Evolutionary conservation across 2,329 filamentous ascomycete species (phyloP), one percentile per base, ranked within the genome.

Genomic region (Teratosphaeriaceae sp.): DNA sequence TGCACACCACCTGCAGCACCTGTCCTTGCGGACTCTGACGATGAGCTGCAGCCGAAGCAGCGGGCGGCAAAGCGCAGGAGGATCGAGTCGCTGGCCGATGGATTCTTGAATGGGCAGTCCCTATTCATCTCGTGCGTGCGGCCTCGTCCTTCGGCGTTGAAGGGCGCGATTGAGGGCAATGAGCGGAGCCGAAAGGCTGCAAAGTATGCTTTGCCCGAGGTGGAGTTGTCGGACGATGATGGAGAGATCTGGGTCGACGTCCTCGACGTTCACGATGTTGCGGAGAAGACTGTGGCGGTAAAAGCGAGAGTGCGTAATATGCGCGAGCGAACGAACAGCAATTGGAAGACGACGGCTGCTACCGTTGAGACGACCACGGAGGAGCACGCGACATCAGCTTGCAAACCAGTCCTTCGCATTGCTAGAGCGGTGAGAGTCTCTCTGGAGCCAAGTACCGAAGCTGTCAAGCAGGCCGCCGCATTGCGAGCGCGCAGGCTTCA

Each of bases 61-160:
- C 65, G 65, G 23, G 60, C 68, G 2, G 70, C 75, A 11, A 79
- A 75, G 57, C 71, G 70, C 19, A 60, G 67, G 18, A 71, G 77
- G 46, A 79, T 81, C 45, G 80, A 85, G 58, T 62, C 68, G 0
- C 73, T 81, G 11, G 82, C 78, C 1, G 64, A 70, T 23, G 69
- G 71, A 24, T 85, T 75, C 52, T 63, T 85, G 27, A 63, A 69
- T 5, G 83, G 82, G 0, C 64, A 70, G 22, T 57, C 70, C 2
- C 72, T 82, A 0, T 55, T 74, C 19, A 68, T 88, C 2, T 59
- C 80, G 2, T 82, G 83, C 11, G 75, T 82, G 5, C 62, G 51
- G 31, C 47, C 49, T 6, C 38, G 38, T 65, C 5, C 65, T 5
- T 29, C 45, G 6, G 34, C 44, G 5, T 30, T 56, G 12, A 43